Evolutionary conservation across 257 asterid species (phyloP).

Genomic region (Echium plantagineum): DNA sequence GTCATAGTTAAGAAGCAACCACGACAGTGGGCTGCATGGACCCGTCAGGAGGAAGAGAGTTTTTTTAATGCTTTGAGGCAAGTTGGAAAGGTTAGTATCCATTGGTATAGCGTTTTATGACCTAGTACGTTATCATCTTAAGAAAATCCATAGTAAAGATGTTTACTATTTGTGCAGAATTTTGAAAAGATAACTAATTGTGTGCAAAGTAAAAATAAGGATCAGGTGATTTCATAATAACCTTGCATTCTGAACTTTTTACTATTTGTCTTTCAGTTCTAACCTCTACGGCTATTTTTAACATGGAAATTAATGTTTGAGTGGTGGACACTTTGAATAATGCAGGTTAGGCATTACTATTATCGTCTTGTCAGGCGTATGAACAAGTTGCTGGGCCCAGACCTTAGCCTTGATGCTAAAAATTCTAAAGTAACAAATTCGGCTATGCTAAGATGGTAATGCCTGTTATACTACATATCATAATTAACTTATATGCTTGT

Average conservation of each 20-base stretch:
- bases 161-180: slow-evolving; percentile 42
- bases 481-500: background rate
- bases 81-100: slow-evolving; percentile 80
- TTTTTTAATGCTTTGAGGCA: slow-evolving; percentile 89
- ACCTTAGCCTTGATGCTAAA: slow-evolving; percentile 87
- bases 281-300: background rate
- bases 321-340: slow-evolving; percentile 7
- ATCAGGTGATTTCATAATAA: slow-evolving; percentile 46
- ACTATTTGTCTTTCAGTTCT: slow-evolving; percentile 2
- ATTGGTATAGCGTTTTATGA: slow-evolving; percentile 9
- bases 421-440: slow-evolving; percentile 91
- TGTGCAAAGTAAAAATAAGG: slow-evolving; percentile 96
- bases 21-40: slow-evolving; percentile 99
- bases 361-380: slow-evolving; percentile 96
- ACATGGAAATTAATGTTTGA: slow-evolving; percentile 1
- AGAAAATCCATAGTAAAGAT: slow-evolving; percentile 10
- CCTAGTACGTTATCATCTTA: slow-evolving; percentile 8
- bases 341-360: slow-evolving; percentile 89
- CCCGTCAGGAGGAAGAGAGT: slow-evolving; percentile 96
- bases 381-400: slow-evolving; percentile 97
- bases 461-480: background rate
- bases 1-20: slow-evolving; percentile 62
- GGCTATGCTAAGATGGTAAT: slow-evolving; percentile 97
- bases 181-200: slow-evolving; percentile 87
- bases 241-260: background rate